phyloP scores from a whole-genome alignment of 2,329 filamentous ascomycete species.

The Alternaria panax region DNA sequence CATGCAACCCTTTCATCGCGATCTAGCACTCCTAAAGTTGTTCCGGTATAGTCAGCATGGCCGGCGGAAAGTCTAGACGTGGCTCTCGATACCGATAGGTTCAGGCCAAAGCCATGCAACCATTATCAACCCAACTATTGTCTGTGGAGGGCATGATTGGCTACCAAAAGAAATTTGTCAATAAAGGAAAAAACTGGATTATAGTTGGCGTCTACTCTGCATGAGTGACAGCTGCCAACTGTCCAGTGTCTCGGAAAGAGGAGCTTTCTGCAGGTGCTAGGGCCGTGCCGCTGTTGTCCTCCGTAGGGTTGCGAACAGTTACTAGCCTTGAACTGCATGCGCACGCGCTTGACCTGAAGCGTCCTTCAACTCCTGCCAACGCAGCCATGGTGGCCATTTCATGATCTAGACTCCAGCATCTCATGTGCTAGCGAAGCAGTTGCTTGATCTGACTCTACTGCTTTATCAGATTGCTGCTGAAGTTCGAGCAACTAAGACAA shows the following conservation, averaged over 20 bases:
- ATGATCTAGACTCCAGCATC: not conserved
- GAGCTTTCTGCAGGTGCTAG: slow-evolving; percentile 25
- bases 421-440: slow-evolving; percentile 1
- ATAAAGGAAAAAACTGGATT: slow-evolving; percentile 16
- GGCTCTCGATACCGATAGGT: slow-evolving; percentile 19
- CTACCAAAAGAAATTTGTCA: slow-evolving; percentile 19
- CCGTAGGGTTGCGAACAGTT: slow-evolving; percentile 12
- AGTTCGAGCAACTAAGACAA: slow-evolving; percentile 18
- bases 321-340: slow-evolving; percentile 17
- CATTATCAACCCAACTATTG: slow-evolving; percentile 24
- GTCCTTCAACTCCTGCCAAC: slow-evolving; percentile 16
- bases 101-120: slow-evolving; percentile 13
- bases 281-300: slow-evolving; percentile 19
- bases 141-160: slow-evolving; percentile 16
- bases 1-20: slow-evolving; percentile 8
- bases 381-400: slow-evolving; percentile 5
- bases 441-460: slow-evolving; percentile 1
- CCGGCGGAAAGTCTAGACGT: slow-evolving; percentile 24
- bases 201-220: slow-evolving; percentile 22
- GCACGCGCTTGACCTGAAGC: slow-evolving; percentile 19
- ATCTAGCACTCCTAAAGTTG: slow-evolving; percentile 24
- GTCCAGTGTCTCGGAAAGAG: slow-evolving; percentile 27
- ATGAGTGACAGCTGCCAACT: slow-evolving; percentile 32
- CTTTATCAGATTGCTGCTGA: slow-evolving; percentile 18
- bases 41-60: not conserved